Conservation (phyloP, 75 land plant genomes). For the Sequoiadendron giganteum region DNA sequence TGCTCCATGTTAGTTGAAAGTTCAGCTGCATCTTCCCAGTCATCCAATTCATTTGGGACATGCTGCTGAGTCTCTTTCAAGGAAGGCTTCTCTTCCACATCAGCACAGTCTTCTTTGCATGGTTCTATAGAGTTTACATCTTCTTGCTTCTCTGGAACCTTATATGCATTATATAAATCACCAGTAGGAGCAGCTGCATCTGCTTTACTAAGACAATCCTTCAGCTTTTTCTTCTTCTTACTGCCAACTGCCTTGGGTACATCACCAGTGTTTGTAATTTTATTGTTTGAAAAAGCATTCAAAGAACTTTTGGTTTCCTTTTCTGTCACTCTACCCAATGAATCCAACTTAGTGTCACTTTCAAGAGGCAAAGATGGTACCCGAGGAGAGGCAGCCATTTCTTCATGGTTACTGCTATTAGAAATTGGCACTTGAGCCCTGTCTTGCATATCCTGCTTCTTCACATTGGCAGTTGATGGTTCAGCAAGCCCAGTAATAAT, state of each 20-base stretch:
- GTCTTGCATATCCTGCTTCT: not conserved
- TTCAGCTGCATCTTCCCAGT: conserved; percentile 99
- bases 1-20: conserved; percentile 51
- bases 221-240: conserved; percentile 73
- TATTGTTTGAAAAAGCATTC: not conserved
- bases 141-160: conserved; percentile 81
- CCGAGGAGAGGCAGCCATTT: not conserved
- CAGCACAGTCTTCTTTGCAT: conserved; percentile 5
- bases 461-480: not conserved
- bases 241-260: not conserved
- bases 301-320: conserved; percentile 6
- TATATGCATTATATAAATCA: conserved; percentile 92
- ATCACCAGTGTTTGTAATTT: conserved; percentile 3
- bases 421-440: not conserved
- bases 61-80: conserved; percentile 10
- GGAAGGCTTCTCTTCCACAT: conserved; percentile 1
- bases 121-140: conserved; percentile 14
- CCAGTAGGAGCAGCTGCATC: conserved; percentile 86
- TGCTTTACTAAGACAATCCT: conserved; percentile 71
- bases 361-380: conserved; percentile 2
- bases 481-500: not conserved
- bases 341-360: not conserved
- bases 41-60: conserved; percentile 68
- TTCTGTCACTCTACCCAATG: conserved; percentile 4
- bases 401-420: not conserved